These are phyloP conservation scores for Phylloporus rhodoxanthus DNA, from an alignment of 768 basidiomycete genomes.

Conservation along the genomic window DNA sequence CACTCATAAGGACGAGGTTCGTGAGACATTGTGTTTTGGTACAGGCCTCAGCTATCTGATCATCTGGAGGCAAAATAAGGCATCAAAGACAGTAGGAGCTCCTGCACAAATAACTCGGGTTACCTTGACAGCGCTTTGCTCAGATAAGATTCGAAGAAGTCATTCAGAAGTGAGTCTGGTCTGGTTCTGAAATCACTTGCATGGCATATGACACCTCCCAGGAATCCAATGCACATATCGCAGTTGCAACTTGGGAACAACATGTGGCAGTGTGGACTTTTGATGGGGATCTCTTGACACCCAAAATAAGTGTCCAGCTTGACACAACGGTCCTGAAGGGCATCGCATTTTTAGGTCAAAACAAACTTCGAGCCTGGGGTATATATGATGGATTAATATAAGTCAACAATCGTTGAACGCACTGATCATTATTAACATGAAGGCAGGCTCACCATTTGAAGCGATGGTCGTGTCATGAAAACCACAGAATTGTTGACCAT, in stretches of 20 bases:
- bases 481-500: no score
- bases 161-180: neutral
- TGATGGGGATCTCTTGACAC: neutral
- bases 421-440: neutral
- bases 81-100: neutral
- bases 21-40: neutral
- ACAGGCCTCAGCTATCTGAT: neutral
- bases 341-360: neutral
- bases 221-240: neutral
- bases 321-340: neutral
- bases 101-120: neutral
- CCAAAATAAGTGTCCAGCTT: neutral
- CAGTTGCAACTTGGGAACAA: neutral
- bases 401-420: neutral
- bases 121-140: neutral
- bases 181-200: neutral
- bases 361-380: neutral
- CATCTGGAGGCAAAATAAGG: neutral
- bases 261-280: neutral
- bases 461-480: no score
- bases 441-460: no score
- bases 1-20: neutral
- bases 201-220: neutral
- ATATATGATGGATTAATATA: neutral
- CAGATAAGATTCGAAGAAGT: neutral